A percentile compares a stretch with the other conserved stretches of the same genome.
Evolutionary conservation across 805 yeast genomes (phyloP).

Genomic region (Lachancea waltii): DNA sequence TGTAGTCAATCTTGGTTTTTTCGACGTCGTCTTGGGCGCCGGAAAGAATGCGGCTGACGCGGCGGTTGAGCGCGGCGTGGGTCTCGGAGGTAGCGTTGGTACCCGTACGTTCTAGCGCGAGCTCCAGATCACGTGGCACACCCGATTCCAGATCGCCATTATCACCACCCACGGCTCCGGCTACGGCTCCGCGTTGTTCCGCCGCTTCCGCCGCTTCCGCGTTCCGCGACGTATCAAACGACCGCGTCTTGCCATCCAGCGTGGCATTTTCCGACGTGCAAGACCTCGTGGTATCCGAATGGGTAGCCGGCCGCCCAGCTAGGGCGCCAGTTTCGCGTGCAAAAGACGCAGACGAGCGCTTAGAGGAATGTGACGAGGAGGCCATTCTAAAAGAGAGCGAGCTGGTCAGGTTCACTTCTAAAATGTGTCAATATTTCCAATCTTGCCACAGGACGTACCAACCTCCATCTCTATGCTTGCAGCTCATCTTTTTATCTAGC

Average conservation of each 20-base stretch:
- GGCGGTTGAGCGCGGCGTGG: constrained; percentile 27
- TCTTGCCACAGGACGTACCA: no score
- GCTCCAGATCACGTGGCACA: constrained; percentile 6
- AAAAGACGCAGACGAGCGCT: not conserved
- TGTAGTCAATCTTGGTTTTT: constrained; percentile 26
- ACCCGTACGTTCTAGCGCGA: constrained; percentile 9
- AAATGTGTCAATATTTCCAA: no score
- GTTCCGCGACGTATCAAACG: not conserved
- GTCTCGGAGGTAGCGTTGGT: constrained; percentile 19
- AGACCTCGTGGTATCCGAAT: not conserved
- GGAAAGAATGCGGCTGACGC: constrained; percentile 39
- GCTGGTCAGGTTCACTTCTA: no score
- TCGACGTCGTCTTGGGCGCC: constrained; percentile 30
- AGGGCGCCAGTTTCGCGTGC: not conserved
- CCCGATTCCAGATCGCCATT: constrained; percentile 1
- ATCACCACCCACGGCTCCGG: not conserved
- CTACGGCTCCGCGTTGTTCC: not conserved
- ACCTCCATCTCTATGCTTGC: no score
- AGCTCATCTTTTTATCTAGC: no score
- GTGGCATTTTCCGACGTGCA: not conserved
- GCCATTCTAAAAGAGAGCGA: no score
- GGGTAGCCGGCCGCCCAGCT: not conserved
- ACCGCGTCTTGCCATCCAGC: not conserved
- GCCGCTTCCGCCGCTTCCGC: not conserved
- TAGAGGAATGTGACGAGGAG: not conserved